phyloP scores from a whole-genome alignment of 257 asterid genomes.

The Cinchona pubescens region DNA sequence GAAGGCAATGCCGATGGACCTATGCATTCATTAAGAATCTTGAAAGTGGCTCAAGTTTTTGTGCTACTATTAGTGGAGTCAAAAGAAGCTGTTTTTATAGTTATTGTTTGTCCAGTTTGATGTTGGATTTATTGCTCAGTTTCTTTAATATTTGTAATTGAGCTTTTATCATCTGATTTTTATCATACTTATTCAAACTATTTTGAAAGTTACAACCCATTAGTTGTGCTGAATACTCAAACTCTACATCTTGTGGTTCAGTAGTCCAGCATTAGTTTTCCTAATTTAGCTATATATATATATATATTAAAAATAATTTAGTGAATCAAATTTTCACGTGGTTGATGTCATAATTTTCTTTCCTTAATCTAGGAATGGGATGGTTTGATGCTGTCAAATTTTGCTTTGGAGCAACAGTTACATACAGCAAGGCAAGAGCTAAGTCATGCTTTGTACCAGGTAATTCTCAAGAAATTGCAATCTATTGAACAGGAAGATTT shows the following conservation, averaged over 20 bases:
- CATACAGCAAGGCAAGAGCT: conserved; percentile 97
- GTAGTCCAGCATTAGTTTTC: neutral
- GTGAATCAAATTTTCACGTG: neutral
- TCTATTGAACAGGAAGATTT: neutral
- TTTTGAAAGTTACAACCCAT: neutral
- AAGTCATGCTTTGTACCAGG: conserved; percentile 98
- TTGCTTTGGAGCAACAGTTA: conserved; percentile 87
- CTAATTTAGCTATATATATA: neutral
- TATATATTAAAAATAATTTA: neutral
- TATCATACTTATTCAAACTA: neutral
- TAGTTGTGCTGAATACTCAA: neutral
- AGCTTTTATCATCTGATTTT: neutral
- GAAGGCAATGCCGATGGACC: neutral
- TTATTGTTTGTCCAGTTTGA: neutral
- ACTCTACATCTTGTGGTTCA: neutral
- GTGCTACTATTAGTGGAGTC: neutral
- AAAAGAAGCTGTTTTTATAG: neutral
- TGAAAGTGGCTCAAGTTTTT: neutral
- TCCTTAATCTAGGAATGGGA: conserved; percentile 78
- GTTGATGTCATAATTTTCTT: conserved; percentile 1
- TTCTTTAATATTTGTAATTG: neutral
- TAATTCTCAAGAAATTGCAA: conserved; percentile 16
- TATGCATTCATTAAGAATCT: neutral
- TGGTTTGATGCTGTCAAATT: conserved; percentile 92
- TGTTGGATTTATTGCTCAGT: neutral